Conservation (phyloP, 306 rosid species). For the Crotalaria pallida region DNA sequence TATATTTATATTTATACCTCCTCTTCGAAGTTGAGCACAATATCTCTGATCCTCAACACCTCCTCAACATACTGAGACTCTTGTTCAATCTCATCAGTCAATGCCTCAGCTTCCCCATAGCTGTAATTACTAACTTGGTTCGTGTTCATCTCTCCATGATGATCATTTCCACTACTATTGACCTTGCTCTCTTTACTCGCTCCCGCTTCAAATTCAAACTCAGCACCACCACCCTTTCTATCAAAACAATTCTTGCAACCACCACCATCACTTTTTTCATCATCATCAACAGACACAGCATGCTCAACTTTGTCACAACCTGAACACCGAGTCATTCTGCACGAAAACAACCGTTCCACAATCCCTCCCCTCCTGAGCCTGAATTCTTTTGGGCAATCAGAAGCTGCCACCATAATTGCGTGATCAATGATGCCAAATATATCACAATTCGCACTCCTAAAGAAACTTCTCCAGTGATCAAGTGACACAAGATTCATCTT, state of each 20-base stretch:
- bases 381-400: slow-evolving; percentile 73
- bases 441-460: slow-evolving; percentile 55
- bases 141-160: slow-evolving; percentile 37
- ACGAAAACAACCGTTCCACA: slow-evolving; percentile 55
- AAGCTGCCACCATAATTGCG: slow-evolving; percentile 80
- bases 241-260: slow-evolving; percentile 39
- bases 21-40: slow-evolving; percentile 35
- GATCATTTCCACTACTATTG: slow-evolving; percentile 40
- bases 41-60: slow-evolving; percentile 67
- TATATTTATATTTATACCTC: slow-evolving; percentile 35
- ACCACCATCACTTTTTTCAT: slow-evolving; percentile 20
- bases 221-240: slow-evolving; percentile 21
- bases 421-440: slow-evolving; percentile 65
- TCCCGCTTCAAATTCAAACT: slow-evolving; percentile 42
- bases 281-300: slow-evolving; percentile 28
- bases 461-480: slow-evolving; percentile 66
- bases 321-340: slow-evolving; percentile 40
- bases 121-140: slow-evolving; percentile 53
- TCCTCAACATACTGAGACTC: slow-evolving; percentile 56
- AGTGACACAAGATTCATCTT: slow-evolving; percentile 49
- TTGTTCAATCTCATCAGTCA: slow-evolving; percentile 63
- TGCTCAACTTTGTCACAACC: slow-evolving; percentile 61
- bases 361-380: slow-evolving; percentile 59
- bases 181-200: slow-evolving; percentile 89
- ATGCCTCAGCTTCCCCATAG: neutral